phyloP scores from a whole-genome alignment of 306 rosid genomes.

The Cicer arietinum region DNA sequence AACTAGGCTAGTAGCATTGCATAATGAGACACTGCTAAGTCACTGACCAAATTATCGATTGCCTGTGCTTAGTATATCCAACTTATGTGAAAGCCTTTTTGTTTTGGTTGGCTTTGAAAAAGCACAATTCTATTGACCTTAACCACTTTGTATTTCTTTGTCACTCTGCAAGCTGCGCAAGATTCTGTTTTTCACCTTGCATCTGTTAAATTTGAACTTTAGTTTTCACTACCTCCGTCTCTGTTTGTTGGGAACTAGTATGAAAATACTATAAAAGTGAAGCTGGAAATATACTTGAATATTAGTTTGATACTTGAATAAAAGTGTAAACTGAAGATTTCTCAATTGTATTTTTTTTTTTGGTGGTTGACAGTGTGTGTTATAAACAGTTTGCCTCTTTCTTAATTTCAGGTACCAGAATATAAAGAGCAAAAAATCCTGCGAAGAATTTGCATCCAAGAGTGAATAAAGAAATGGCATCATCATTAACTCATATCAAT shows the following conservation, averaged over 20 bases:
- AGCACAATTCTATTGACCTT: not conserved
- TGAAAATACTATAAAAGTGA: not conserved
- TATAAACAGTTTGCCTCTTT: constrained; percentile 22
- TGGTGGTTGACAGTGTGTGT: not conserved
- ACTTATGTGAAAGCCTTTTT: not conserved
- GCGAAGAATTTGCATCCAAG: constrained; percentile 22
- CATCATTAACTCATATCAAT: constrained; percentile 50
- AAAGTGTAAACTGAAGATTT: constrained; percentile 32
- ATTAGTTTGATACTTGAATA: constrained; percentile 18
- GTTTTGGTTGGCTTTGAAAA: constrained; percentile 14
- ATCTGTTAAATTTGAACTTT: constrained; percentile 15
- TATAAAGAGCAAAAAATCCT: constrained; percentile 21
- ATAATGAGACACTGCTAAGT: not conserved
- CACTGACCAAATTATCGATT: not conserved
- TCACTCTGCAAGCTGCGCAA: constrained; percentile 12
- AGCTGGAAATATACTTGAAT: constrained; percentile 13
- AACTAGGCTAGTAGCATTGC: not conserved
- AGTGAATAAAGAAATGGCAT: constrained; percentile 56
- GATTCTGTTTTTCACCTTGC: constrained; percentile 13
- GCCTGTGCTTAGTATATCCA: not conserved
- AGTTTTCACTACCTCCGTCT: not conserved
- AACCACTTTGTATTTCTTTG: not conserved
- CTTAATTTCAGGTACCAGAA: constrained; percentile 42
- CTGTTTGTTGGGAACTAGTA: no score
- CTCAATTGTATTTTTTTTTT: constrained; percentile 16